phyloP scores from a whole-genome alignment of 2,329 filamentous ascomycete species.

The Hymenoscyphus salicellus region DNA sequence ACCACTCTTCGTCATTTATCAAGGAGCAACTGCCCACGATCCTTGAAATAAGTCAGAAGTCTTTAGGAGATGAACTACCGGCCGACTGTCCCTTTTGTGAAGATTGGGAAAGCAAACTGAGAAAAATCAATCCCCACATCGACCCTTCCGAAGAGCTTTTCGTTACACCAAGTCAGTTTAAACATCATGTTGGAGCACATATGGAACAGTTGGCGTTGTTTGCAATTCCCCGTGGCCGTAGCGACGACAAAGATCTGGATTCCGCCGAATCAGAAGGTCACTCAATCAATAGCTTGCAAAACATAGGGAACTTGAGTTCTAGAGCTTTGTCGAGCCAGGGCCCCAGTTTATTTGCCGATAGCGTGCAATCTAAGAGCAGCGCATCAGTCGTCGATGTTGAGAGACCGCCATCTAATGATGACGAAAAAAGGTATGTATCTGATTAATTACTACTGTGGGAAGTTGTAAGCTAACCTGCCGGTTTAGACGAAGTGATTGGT shows the following conservation, averaged over 20 bases:
- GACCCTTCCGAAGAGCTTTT: conserved; percentile 2
- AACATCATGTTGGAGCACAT: conserved; percentile 25
- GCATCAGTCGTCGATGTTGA: neutral
- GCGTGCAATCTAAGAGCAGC: neutral
- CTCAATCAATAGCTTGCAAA: neutral
- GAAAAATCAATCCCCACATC: conserved; percentile 12
- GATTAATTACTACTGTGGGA: too few relatives aligned
- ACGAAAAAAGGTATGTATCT: too few relatives aligned
- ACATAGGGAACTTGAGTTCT: neutral
- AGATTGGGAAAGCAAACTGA: conserved; percentile 26
- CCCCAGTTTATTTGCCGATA: neutral
- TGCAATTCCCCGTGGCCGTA: conserved; percentile 19
- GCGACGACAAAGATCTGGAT: conserved; percentile 12
- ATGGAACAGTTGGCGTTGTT: conserved; percentile 30
- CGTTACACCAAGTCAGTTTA: conserved; percentile 20
- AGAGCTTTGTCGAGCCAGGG: neutral
- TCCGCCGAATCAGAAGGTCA: neutral
- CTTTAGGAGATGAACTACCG: conserved; percentile 14
- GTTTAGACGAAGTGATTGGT: neutral
- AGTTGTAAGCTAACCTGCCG: neutral
- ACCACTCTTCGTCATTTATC: conserved; percentile 15
- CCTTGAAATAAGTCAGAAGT: conserved; percentile 17
- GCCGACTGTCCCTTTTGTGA: conserved; percentile 33
- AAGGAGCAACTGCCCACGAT: conserved; percentile 19
- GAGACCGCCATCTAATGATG: neutral